Evolutionary conservation across 345 rosid genomes (phyloP), one percentile per base, ranked within the genome.

Genomic region (Leavenworthia alabamica): DNA sequence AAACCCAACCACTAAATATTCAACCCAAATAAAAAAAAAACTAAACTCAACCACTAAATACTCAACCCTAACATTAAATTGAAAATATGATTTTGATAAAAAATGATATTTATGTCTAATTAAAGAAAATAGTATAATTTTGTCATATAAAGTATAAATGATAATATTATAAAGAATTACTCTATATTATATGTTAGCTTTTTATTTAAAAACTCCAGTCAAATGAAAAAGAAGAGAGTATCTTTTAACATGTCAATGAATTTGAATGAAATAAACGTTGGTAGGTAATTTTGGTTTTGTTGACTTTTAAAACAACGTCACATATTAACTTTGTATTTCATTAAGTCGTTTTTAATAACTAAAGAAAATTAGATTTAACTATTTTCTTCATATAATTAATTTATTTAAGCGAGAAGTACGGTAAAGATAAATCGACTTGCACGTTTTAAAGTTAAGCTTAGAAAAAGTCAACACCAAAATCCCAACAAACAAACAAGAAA

Each of bases 381-480:
- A 10, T 10, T 10, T 10, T 33, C 5, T 3, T 5, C 28, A 26
- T 26, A 12, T 13, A 13, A 39, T 14, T 22, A 3, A 3, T 13
- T 20, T 42, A 9, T 24, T 47, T 55, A 9, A 36, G 71, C 56
- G 40, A 55, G 15, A 65, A 43, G 46, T 13, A 37, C 17, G 64
- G 71, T 44, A 65, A 32, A 49, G 33, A 12, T 24, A 11, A 36
- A 26, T 46, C 56, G 56, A 24, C 22, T 12, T 12, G 23, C 62
- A 44, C 69, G 24, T 29, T 63, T 27, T n/a, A 29, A 65, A 46
- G 40, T 37, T 22, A 4, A 15, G 28, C 59, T 29, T 31, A 42
- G 11, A 57, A 29, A 31, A 51, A 63, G 60, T 60, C 66, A 36
- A 16, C 54, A 50, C 66, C 54, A 59, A 51, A 51, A 68, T 59